Evolutionary conservation across 2,329 filamentous ascomycete species (phyloP), one percentile per base, ranked within the genome.

Genomic region (Mycosphaerelloides madeirae): DNA sequence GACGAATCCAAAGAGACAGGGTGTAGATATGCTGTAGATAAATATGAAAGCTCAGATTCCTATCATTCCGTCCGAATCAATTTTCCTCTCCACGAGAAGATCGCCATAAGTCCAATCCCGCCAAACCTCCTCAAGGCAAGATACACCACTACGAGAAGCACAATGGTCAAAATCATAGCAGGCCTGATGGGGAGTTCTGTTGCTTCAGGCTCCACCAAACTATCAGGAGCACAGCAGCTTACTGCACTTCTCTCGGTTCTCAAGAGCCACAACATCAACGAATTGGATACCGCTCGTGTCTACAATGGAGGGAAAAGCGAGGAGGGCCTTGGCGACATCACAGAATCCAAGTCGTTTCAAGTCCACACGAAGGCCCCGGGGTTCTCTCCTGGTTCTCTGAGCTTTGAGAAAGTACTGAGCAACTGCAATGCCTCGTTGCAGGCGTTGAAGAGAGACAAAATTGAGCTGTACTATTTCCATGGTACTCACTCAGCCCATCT

Each of bases 381-480:
- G 5, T 61, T 61, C 43, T 44, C 41, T 5, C 51, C 53, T 1
- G 56, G 55, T 3, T 54, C 55, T 2, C 46, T 60, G 15, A 41
- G 39, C 4, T 54, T 55, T 29, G 46, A 61, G n/a, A 57, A 54
- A 11, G 43, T 63, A 31, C 50, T 56, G 9, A 39, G 46, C 14
- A 57, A 54, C 28, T 56, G 52, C 37, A 46, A 57, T 31, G 54
- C 52, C 3, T 58, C 53, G 9, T 53, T 64, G 8, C 33, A 46
- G 11, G 60, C 59, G 46, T 54, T 48, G 56, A 53, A 48, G 43
- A 56, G 36, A 50, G 52, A 52, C 3, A 53, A 49, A n/a, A 55
- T 68, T 22, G 61, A 68, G 43, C 53, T 67, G 16, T 65, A 66
- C 54, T 70, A 68, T 41, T 65, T 72, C n/a, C 72, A 75, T 50